Evolutionary conservation across 1,284 basidiomycete genomes (phyloP), one percentile per base, ranked within the genome.

Genomic region (Heliocybe sulcata): DNA sequence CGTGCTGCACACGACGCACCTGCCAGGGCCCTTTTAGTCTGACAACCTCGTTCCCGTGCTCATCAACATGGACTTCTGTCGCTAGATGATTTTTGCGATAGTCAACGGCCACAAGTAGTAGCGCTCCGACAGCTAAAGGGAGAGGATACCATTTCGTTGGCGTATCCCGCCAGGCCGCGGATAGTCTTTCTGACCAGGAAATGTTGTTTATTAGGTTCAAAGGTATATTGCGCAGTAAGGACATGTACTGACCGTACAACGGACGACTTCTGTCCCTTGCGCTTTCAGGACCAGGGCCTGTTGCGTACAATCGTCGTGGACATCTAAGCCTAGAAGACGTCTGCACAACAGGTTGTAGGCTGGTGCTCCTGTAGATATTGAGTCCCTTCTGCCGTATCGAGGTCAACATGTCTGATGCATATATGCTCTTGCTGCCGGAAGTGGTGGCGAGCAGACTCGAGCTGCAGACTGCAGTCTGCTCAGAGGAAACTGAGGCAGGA

Each of bases 141-240:
- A 99, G 82, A 9, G 96, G 95, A 63, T 94, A 95, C 96, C 96
- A 99, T 70, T 86, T 91, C 53, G 90, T 93, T 1, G 92, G 93
- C 0, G 95, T 97, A 61, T 86, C 78, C 2, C 79, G 83, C 94
- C 94, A 97, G 23, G 92, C 93, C 59, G 82, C 68, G 42, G 72
- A 70, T 10, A 86, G 68, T 33, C 79, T 71, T 58, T 70, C 79
- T 76, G 67, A 22, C 52, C 29, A 31, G 12, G 12, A 45, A 45
- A 11, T 26, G 8, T 20, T 19, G 16, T 35, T 52, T 33, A 26
- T 6, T 16, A n/a, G 16, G 4, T 49, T 49, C 47, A n/a, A 42
- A 42, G 6, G 19, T 42, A 42, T 9, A 42, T 42, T n/a, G n/a
- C n/a, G n/a, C 4, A 31, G 6, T 42, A 20, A 42, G 16, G 38